Base-by-base conservation (phyloP, 2,329 filamentous ascomycete species). In the Phialophora expanda region DNA sequence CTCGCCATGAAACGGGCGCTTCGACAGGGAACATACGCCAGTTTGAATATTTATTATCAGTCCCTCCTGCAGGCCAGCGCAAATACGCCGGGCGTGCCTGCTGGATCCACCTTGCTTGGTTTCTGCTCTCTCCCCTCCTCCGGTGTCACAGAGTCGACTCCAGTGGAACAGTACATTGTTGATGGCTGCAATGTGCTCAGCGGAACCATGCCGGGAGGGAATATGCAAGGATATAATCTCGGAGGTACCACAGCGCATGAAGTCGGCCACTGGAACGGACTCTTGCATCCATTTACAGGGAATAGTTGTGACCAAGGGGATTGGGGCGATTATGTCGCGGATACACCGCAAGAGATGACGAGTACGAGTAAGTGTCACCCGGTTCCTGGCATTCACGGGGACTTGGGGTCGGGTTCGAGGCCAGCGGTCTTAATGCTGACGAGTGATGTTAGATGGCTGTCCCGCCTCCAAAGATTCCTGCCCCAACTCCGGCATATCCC, bases 11-110 rank as follows among this genome's bases (percentile, higher is more conserved):
- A 87, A 74, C 73, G 75, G 26, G 74, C 81, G 1, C 81, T 87
- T 2, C 83, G 85, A 24, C 76, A 80, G 65, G 85, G 86, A 59
- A 81, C 74, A 46, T 88, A 88, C 75, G 68, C 72, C 46, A 80
- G 81, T 1, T 78, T 87, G 41, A 88, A 88, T 74, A 77, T 88
- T 66, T 87, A 87, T 77, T 87, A 87, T 77, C 83, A 87, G 74
- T 83, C 82, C 34, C 79, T 86, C 63, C 78, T 87, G 17, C 74
- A 78, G 34, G 67, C 73, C 0, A 68, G 74, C 4, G 57, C 73
- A 5, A 70, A 70, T 11, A 71, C 73, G 5, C 73, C 73, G 4
- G 69, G 66, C 26, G 64, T 67, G 5, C 56, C 67, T 28, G 64
- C 72, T 5, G 77, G 77, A 61, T 75, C 74, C 57, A 75, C 74